Conservation (phyloP, 2,329 filamentous ascomycete genomes). For the Madurella mycetomatis region DNA sequence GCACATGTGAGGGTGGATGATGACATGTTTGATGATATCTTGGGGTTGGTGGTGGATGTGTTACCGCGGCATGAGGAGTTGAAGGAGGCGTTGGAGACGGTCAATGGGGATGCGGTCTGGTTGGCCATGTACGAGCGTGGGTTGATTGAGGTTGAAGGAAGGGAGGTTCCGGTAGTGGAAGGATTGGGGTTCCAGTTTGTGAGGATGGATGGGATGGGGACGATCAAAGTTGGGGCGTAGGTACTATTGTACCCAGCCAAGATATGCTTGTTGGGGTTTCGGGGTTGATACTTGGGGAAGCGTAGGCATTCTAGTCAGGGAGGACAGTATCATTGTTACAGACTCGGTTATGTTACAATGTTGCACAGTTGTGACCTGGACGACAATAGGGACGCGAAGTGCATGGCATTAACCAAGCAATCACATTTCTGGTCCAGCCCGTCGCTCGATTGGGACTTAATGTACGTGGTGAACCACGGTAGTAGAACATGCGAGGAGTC, state of each 20-base stretch:
- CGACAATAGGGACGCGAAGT: too few relatives aligned
- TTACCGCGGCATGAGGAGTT: constrained; percentile 45
- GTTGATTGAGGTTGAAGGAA: constrained; percentile 33
- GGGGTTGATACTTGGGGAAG: too few relatives aligned
- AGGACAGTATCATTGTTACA: too few relatives aligned
- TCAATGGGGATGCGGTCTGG: constrained; percentile 77
- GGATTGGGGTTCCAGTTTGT: constrained; percentile 40
- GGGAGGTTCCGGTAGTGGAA: constrained; percentile 39
- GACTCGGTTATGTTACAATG: too few relatives aligned
- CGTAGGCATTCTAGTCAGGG: too few relatives aligned
- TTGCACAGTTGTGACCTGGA: too few relatives aligned
- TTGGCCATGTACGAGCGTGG: constrained; percentile 52
- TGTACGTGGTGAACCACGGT: too few relatives aligned
- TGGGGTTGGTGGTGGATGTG: constrained; percentile 55
- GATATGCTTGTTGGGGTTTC: not conserved
- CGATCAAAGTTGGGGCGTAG: constrained; percentile 6
- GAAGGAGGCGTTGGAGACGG: constrained; percentile 52
- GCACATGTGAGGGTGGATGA: constrained; percentile 61
- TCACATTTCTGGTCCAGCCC: too few relatives aligned
- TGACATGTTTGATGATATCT: constrained; percentile 65
- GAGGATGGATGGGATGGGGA: constrained; percentile 10
- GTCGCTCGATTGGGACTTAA: too few relatives aligned
- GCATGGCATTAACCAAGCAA: too few relatives aligned
- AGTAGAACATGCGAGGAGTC: too few relatives aligned
- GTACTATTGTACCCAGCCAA: not conserved